phyloP scores from a whole-genome alignment of 176 grass and related monocot genomes.

The Carex pumila region DNA sequence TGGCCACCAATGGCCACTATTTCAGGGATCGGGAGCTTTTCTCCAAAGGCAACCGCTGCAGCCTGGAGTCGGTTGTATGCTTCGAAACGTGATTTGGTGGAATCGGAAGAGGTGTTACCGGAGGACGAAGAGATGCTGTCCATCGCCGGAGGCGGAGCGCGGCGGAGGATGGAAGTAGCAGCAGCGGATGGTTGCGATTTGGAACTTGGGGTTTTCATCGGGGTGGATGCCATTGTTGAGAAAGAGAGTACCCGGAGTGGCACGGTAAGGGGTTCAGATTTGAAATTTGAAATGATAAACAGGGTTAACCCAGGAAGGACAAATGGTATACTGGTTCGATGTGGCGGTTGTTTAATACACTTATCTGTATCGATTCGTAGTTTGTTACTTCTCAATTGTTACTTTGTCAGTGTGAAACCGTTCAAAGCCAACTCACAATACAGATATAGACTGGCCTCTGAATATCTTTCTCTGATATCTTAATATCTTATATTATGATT shows the following conservation, averaged over 20 bases:
- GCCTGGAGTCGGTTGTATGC: slow-evolving; percentile 98
- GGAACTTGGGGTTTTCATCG: slow-evolving; percentile 35
- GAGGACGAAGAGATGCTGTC: slow-evolving; percentile 22
- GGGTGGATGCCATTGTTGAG: slow-evolving; percentile 44
- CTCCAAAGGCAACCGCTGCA: slow-evolving; percentile 78
- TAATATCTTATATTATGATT: too few relatives aligned
- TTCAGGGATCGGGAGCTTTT: slow-evolving; percentile 93
- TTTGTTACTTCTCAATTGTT: too few relatives aligned
- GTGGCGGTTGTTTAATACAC: too few relatives aligned
- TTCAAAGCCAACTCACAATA: too few relatives aligned
- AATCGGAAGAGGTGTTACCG: slow-evolving; percentile 29
- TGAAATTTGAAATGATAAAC: slow-evolving; percentile 43
- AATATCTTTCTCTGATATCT: too few relatives aligned
- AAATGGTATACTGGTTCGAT: too few relatives aligned
- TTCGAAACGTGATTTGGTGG: slow-evolving; percentile 74
- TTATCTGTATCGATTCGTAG: too few relatives aligned
- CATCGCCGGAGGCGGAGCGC: not conserved
- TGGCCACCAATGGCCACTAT: slow-evolving; percentile 85
- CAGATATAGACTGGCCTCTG: too few relatives aligned
- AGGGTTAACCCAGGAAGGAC: too few relatives aligned
- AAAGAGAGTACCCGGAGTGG: slow-evolving; percentile 7
- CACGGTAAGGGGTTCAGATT: slow-evolving; percentile 14
- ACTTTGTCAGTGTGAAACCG: too few relatives aligned
- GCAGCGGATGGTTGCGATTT: slow-evolving; percentile 27
- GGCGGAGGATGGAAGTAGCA: slow-evolving; percentile 28